These are phyloP conservation scores for Penicillium sp. DNA, from an alignment of 2,329 filamentous ascomycete genomes.

Conservation along the genomic window DNA sequence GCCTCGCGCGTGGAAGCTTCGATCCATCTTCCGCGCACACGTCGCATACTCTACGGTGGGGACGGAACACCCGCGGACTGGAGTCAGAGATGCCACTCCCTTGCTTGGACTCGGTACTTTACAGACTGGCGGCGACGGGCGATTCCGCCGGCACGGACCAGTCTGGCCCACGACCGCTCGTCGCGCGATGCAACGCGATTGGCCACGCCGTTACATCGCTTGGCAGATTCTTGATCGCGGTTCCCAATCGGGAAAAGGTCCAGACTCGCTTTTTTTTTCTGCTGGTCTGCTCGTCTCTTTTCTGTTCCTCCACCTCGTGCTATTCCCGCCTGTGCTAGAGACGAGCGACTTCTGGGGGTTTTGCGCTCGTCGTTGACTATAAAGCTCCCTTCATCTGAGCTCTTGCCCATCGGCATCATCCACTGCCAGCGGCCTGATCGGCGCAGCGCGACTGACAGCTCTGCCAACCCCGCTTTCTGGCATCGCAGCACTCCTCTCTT, in stretches of 20 bases:
- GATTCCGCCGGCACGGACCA: slow-evolving; percentile 1
- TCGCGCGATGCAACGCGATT: too few species aligned
- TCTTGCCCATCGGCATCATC: not conserved
- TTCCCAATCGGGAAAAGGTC: slow-evolving; percentile 24
- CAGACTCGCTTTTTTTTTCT: slow-evolving; percentile 17
- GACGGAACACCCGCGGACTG: too few species aligned
- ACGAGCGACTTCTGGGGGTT: slow-evolving; percentile 58
- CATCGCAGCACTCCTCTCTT: too few species aligned
- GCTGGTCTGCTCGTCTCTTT: slow-evolving; percentile 7
- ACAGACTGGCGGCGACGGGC: slow-evolving; percentile 1
- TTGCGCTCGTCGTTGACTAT: slow-evolving; percentile 51
- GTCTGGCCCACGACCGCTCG: not conserved
- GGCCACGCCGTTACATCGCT: not conserved
- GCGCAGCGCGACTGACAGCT: slow-evolving; percentile 4
- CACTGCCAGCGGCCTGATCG: slow-evolving; percentile 7
- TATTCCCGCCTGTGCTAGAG: slow-evolving; percentile 15
- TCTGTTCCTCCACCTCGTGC: slow-evolving; percentile 9
- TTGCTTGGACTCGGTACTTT: too few species aligned
- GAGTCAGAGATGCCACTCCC: too few species aligned
- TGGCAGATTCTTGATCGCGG: slow-evolving; percentile 7
- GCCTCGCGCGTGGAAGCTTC: slow-evolving; percentile 17
- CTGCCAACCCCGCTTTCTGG: slow-evolving; percentile 16
- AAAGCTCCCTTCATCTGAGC: slow-evolving; percentile 46
- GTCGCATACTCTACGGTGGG: too few species aligned
- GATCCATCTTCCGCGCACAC: slow-evolving; percentile 11